Conservation (phyloP, 2,329 filamentous ascomycete species). For the Mollisia scopiformis region DNA sequence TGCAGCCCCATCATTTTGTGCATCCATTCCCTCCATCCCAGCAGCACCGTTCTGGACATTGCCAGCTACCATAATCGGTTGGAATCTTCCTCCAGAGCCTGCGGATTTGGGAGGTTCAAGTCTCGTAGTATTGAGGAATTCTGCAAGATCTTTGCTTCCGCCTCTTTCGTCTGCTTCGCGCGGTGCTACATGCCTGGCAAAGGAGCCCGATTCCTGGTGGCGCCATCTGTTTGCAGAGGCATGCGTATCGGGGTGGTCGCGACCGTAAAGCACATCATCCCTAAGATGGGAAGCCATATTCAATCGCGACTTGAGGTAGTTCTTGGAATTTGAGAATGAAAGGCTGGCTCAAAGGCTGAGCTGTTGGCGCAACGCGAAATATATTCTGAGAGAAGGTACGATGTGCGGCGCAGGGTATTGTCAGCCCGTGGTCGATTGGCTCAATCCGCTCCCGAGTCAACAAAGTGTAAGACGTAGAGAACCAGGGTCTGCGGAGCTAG, state of each 20-base stretch:
- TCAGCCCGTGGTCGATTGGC: slow-evolving; percentile 8
- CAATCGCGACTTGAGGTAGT: not conserved
- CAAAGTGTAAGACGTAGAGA: not conserved
- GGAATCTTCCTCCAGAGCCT: slow-evolving; percentile 40
- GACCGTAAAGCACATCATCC: slow-evolving; percentile 31
- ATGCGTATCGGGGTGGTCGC: slow-evolving; percentile 50
- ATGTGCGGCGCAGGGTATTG: slow-evolving; percentile 1
- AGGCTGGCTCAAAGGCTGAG: not conserved
- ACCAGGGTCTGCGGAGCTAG: not conserved
- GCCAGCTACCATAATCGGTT: slow-evolving; percentile 48
- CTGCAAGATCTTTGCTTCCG: slow-evolving; percentile 54
- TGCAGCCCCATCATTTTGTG: slow-evolving; percentile 12
- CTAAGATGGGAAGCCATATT: slow-evolving; percentile 31
- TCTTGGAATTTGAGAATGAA: not conserved
- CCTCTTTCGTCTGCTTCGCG: slow-evolving; percentile 46
- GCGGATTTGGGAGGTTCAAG: slow-evolving; percentile 39
- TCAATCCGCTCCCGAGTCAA: not conserved
- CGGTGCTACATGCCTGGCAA: slow-evolving; percentile 40
- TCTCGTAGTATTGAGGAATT: slow-evolving; percentile 59
- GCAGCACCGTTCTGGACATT: slow-evolving; percentile 21
- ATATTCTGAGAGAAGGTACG: not conserved
- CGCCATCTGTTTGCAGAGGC: slow-evolving; percentile 62
- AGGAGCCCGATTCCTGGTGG: slow-evolving; percentile 64
- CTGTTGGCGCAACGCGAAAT: not conserved
- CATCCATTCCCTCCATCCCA: slow-evolving; percentile 4